These are phyloP conservation scores for Aspergillus panamensis DNA, from an alignment of 495 filamentous ascomycete species.

Conservation along the genomic window DNA sequence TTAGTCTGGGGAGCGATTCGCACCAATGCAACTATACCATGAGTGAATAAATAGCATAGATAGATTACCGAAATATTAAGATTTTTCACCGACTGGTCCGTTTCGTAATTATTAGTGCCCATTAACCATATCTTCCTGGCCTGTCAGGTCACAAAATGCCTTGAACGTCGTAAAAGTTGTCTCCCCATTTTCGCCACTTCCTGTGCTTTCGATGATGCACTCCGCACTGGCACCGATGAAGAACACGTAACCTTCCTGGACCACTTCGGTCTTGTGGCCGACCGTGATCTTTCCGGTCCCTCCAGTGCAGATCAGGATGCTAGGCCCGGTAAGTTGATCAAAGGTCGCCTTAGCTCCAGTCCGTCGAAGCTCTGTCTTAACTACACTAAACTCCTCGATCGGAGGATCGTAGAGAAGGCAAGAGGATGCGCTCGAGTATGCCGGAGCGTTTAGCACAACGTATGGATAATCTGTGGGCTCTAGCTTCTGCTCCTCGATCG, in stretches of 20 bases:
- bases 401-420: conserved; percentile 84
- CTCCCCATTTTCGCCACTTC: conserved; percentile 39
- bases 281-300: conserved; percentile 82
- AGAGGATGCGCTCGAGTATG: conserved; percentile 69
- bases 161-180: conserved; percentile 84
- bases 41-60: too few relatives aligned
- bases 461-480: conserved; percentile 77
- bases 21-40: too few relatives aligned
- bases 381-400: conserved; percentile 93
- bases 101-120: conserved; percentile 23
- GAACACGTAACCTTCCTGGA: conserved; percentile 79
- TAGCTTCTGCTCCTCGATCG: conserved; percentile 93
- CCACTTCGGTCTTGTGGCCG: conserved; percentile 67
- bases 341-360: conserved; percentile 78
- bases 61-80: too few relatives aligned
- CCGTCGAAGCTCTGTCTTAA: conserved; percentile 70
- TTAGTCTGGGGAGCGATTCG: too few relatives aligned
- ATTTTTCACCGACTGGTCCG: background rate
- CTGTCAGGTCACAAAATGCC: conserved; percentile 86
- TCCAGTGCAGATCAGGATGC: conserved; percentile 83
- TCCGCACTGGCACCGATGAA: conserved; percentile 93
- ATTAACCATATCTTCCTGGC: conserved; percentile 46
- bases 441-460: conserved; percentile 68
- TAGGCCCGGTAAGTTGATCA: conserved; percentile 81
- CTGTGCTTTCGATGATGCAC: conserved; percentile 67